Evolutionary conservation across 805 yeast species (phyloP), one percentile per base, ranked within the genome.

Genomic region (Metschnikowia cerradonensis): DNA sequence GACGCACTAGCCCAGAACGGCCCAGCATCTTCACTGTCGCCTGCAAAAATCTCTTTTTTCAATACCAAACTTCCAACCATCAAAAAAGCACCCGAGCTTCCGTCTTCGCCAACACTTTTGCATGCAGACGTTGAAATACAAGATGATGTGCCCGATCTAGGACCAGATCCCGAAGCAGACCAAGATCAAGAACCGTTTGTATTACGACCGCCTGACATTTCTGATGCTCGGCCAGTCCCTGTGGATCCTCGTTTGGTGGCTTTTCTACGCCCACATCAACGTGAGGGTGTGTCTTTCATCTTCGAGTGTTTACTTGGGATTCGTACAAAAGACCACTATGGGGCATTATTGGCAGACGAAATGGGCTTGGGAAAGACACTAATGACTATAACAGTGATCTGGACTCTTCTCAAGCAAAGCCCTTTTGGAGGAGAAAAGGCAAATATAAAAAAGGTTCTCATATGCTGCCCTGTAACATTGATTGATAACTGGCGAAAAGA

Each of bases 341-440:
- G 99, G 0, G 91, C 92, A 2, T 68, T 94, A 4, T 67, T 94
- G 40, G 99, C 99, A 0, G 99, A 94, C 67, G 98, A 92, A 60
- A 94, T 94, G 99, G 99, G 99, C 0, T 72, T 94, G 15, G 97
- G 97, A 2, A 73, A 73, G 50, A 91, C 98, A 0, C 67, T 94
- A 39, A 91, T 85, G 80, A 82, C 97, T 0, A 92, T 94, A 5
- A 63, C 96, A 0, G 65, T 90, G 38, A 76, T 92, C 3, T 90
- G 96, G 95, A 90, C 96, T 0, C 66, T 94, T 17, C 65, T 89
- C 17, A 84, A 79, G 55, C 90, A 87, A 57, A 77, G 80, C 14
- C 90, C 91, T 0, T 52, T 52, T 22, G 46, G 51, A 1, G 41
- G 43, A 1, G 59, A 55, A 19, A 73, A 19, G 49, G 78, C 73